Evolutionary conservation across 257 asterid genomes (phyloP).

Genomic region (Lantana camara): DNA sequence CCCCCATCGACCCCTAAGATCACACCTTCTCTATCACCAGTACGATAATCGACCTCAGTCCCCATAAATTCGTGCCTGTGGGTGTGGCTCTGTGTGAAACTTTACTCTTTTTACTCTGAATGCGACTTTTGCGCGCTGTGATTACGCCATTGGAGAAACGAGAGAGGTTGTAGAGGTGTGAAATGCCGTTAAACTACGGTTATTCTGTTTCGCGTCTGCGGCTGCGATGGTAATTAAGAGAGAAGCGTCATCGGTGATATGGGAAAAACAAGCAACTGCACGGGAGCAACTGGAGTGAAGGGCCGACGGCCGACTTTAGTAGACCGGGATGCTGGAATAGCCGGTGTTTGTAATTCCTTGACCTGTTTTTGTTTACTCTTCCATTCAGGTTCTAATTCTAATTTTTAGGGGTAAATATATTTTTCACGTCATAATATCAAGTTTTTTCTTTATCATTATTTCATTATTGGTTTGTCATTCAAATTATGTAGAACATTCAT

Average conservation of each 20-base stretch:
- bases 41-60: slow-evolving; percentile 32
- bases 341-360: neutral
- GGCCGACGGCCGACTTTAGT: neutral
- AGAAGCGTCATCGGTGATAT: too few relatives aligned
- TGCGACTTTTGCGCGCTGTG: neutral
- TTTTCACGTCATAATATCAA: too few relatives aligned
- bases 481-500: too few relatives aligned
- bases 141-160: slow-evolving; percentile 23
- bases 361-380: neutral
- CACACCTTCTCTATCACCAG: slow-evolving; percentile 37
- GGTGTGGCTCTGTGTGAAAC: too few relatives aligned
- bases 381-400: too few relatives aligned
- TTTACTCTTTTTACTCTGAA: too few relatives aligned
- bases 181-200: neutral
- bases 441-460: too few relatives aligned
- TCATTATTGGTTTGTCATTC: too few relatives aligned
- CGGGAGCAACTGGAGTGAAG: slow-evolving; percentile 1
- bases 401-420: too few relatives aligned
- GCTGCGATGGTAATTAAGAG: too few relatives aligned
- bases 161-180: too few relatives aligned
- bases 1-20: slow-evolving; percentile 71
- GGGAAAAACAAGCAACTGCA: neutral
- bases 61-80: slow-evolving; percentile 32
- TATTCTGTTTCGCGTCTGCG: neutral
- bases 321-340: neutral